These are phyloP conservation scores for Gymnopilus junonius DNA, from an alignment of 768 basidiomycete species.

Conservation along the genomic window DNA sequence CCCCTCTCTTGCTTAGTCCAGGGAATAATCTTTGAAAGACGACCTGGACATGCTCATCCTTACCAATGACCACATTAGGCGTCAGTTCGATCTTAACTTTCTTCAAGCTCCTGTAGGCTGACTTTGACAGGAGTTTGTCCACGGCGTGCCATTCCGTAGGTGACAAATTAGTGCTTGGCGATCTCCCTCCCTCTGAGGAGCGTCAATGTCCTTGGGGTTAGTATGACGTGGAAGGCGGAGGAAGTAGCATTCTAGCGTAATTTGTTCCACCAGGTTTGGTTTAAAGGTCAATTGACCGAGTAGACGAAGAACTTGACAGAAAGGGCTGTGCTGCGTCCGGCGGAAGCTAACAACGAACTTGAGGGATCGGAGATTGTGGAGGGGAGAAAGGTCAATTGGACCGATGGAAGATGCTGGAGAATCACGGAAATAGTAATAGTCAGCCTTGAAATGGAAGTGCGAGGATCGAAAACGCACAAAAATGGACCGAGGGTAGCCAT, in stretches of 20 bases:
- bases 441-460: not conserved
- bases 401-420: conserved; percentile 18
- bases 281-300: conserved; percentile 7
- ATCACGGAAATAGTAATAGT: not conserved
- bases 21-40: conserved; percentile 10
- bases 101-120: conserved; percentile 10
- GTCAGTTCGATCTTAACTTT: conserved; percentile 17
- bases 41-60: conserved; percentile 4
- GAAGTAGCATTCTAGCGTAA: conserved; percentile 24
- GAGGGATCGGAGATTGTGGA: conserved; percentile 16
- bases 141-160: conserved; percentile 21
- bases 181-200: not conserved
- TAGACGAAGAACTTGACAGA: conserved; percentile 19
- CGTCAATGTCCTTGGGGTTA: not conserved
- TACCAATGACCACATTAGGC: conserved; percentile 7
- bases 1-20: not conserved
- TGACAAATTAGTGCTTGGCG: not conserved
- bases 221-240: not conserved
- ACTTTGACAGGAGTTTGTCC: conserved; percentile 16
- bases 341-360: conserved; percentile 24
- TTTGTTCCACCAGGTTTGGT: conserved; percentile 14
- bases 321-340: conserved; percentile 16
- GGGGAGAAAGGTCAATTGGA: conserved; percentile 16
- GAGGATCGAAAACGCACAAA: conserved; percentile 17
- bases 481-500: conserved; percentile 29